A percentile compares a stretch with the other conserved stretches of the same genome.
Conservation (phyloP, 306 rosid species). For the Canavalia ensiformis region DNA sequence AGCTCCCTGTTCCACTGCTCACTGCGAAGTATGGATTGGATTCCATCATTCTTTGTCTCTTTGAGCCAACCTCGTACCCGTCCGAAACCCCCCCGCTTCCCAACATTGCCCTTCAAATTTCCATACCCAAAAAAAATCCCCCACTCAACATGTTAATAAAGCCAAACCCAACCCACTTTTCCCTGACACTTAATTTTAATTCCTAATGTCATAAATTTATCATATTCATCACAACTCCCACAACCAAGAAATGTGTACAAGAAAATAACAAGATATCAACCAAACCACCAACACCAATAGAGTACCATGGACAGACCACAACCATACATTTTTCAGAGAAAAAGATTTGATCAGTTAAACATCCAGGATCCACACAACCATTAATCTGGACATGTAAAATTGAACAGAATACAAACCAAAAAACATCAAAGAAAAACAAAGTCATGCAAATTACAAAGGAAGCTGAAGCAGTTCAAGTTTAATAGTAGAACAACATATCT, state of each 20-base stretch:
- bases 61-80: conserved; percentile 99
- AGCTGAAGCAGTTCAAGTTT: background rate
- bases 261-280: background rate
- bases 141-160: conserved; percentile 97
- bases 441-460: background rate
- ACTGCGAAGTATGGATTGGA: conserved; percentile 99
- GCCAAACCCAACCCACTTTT: conserved; percentile 90
- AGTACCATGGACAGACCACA: background rate
- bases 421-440: conserved; percentile 5
- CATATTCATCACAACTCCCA: conserved; percentile 43
- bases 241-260: conserved; percentile 6
- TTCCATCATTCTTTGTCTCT: conserved; percentile 99
- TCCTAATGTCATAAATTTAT: conserved; percentile 50
- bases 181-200: conserved; percentile 72
- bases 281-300: conserved; percentile 29
- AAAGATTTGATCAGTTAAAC: background rate
- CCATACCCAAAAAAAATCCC: conserved; percentile 93
- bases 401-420: background rate
- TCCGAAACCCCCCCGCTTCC: conserved; percentile 99
- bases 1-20: conserved; percentile 80
- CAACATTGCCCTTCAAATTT: conserved; percentile 99
- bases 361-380: conserved; percentile 5
- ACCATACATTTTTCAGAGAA: background rate
- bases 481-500: conserved; percentile 9
- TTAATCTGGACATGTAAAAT: background rate